Conservation (phyloP, 2,329 filamentous ascomycete species). For the Gremmenia infestans region DNA sequence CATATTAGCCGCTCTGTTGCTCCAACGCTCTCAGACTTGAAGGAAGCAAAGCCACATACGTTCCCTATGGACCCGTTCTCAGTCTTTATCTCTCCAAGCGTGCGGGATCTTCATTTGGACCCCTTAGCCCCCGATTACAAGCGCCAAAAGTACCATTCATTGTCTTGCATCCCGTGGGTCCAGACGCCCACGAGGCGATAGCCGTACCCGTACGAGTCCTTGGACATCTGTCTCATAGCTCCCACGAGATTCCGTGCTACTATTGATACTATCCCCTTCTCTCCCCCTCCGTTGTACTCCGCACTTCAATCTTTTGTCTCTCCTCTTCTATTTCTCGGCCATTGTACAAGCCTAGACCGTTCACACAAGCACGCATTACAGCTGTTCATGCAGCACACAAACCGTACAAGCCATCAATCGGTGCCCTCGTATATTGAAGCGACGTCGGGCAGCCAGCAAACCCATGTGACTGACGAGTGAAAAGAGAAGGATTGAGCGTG, state of each 20-base stretch:
- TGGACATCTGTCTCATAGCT: conserved; percentile 19
- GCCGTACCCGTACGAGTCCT: conserved; percentile 8
- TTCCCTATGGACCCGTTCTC: conserved; percentile 30
- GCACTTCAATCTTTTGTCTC: conserved; percentile 21
- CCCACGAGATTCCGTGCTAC: conserved; percentile 29
- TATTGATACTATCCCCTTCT: conserved; percentile 6
- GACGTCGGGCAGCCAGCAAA: conserved; percentile 21
- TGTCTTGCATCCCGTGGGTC: conserved; percentile 20
- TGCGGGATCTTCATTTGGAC: conserved; percentile 24
- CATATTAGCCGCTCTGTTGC: conserved; percentile 39
- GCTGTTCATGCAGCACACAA: conserved; percentile 20
- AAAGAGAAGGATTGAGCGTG: conserved; percentile 29
- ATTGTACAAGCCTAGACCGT: conserved; percentile 17
- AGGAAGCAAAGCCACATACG: conserved; percentile 36
- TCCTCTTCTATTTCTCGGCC: conserved; percentile 14
- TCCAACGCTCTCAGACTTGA: conserved; percentile 27
- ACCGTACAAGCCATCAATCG: conserved; percentile 18
- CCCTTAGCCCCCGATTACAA: conserved; percentile 25
- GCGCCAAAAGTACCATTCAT: conserved; percentile 23
- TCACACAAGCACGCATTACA: conserved; percentile 21
- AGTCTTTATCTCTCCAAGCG: conserved; percentile 19
- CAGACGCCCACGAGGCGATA: conserved; percentile 25
- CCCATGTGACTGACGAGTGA: conserved; percentile 32
- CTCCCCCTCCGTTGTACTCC: conserved; percentile 19
- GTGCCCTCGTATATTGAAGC: conserved; percentile 16